Evolutionary conservation across 805 yeast genomes (phyloP).

Genomic region (Wickerhamomyces pijperi): DNA sequence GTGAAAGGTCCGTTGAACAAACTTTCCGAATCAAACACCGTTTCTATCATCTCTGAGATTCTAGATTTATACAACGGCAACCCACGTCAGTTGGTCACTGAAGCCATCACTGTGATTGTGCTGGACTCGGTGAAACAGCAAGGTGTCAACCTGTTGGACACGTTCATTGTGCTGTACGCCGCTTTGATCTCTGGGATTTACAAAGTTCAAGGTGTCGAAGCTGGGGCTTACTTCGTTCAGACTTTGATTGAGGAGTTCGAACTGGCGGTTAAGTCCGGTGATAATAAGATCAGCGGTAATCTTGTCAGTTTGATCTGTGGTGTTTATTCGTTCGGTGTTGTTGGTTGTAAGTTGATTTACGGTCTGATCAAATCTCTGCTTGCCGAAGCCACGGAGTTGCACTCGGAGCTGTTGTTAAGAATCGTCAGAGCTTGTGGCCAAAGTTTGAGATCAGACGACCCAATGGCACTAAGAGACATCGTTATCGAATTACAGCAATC

Average conservation of each 20-base stretch:
- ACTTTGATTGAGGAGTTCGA: slow-evolving; percentile 64
- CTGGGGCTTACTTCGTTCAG: slow-evolving; percentile 83
- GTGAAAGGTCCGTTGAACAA: slow-evolving; percentile 80
- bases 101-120: slow-evolving; percentile 49
- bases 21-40: slow-evolving; percentile 79
- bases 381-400: slow-evolving; percentile 48
- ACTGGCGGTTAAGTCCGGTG: slow-evolving; percentile 22
- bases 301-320: slow-evolving; percentile 65
- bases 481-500: slow-evolving; percentile 40
- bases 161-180: slow-evolving; percentile 71
- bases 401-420: slow-evolving; percentile 68
- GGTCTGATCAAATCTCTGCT: slow-evolving; percentile 54
- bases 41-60: slow-evolving; percentile 58
- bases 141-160: slow-evolving; percentile 56
- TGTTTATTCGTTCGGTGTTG: slow-evolving; percentile 65
- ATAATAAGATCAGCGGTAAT: slow-evolving; percentile 47
- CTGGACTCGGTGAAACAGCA: slow-evolving; percentile 55
- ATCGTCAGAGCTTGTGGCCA: slow-evolving; percentile 70
- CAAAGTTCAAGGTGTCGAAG: slow-evolving; percentile 72
- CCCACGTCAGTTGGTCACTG: slow-evolving; percentile 75
- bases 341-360: slow-evolving; percentile 65
- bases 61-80: slow-evolving; percentile 49
- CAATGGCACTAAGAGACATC: slow-evolving; percentile 73
- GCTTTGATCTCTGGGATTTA: slow-evolving; percentile 67
- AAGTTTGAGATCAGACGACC: slow-evolving; percentile 84